phyloP scores from a whole-genome alignment of 2,329 filamentous ascomycete species.

The Colletotrichum cereale region DNA sequence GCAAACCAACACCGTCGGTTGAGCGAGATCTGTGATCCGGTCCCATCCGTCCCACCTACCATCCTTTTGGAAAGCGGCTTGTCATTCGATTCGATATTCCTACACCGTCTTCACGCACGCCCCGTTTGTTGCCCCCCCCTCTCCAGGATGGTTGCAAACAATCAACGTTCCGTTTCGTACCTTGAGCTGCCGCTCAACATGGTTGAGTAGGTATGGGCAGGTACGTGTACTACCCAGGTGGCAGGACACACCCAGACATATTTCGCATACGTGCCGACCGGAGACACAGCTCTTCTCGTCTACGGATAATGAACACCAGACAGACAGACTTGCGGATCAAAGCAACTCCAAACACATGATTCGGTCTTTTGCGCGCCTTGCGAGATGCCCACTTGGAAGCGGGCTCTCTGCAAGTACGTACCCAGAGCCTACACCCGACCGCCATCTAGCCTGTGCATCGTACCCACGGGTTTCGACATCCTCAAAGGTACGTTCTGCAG shows the following conservation, averaged over 20 bases:
- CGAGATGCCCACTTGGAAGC: not conserved
- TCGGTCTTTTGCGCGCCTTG: not conserved
- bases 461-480: constrained; percentile 10
- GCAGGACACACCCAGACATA: constrained; percentile 21
- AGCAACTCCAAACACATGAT: not conserved
- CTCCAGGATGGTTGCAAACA: constrained; percentile 39
- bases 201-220: not conserved
- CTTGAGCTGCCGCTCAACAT: constrained; percentile 23
- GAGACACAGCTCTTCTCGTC: constrained; percentile 5
- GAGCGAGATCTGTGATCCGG: constrained; percentile 39
- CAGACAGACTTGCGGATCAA: constrained; percentile 7
- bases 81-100: constrained; percentile 29
- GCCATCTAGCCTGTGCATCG: not conserved
- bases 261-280: not conserved
- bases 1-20: constrained; percentile 36
- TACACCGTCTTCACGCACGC: constrained; percentile 11
- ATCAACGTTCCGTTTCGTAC: constrained; percentile 41
- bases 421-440: not conserved
- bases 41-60: constrained; percentile 34
- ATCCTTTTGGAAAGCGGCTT: constrained; percentile 37
- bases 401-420: not conserved
- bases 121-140: constrained; percentile 2
- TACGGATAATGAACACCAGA: not conserved
- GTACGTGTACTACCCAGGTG: not conserved
- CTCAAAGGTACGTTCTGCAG: constrained; percentile 1